Evolutionary conservation across 371 early-diverging fungal genomes (phyloP).

Genomic region (Quaeritorhiza haematococci): DNA sequence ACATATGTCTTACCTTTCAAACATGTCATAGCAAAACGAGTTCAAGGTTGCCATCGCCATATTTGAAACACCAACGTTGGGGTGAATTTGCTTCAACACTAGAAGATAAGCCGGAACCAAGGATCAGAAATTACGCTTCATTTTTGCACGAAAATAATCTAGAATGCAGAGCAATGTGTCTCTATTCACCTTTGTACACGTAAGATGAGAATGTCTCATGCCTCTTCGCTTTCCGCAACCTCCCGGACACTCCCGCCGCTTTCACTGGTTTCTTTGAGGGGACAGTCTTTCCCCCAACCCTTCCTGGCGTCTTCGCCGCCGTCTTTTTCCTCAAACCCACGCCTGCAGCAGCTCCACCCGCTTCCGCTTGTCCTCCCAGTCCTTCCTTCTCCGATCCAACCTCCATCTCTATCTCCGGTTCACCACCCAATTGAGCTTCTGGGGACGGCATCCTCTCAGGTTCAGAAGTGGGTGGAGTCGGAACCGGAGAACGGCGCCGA

Average conservation of each 20-base stretch:
- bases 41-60: conserved; percentile 38
- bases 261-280: conserved; percentile 5
- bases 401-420: too few species aligned
- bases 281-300: conserved; percentile 53
- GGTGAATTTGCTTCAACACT: conserved; percentile 23
- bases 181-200: conserved; percentile 33
- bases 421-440: too few species aligned
- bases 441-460: too few species aligned
- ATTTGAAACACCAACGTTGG: conserved; percentile 36
- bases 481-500: too few species aligned
- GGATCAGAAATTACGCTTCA: not conserved
- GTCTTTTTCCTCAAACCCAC: too few species aligned
- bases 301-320: conserved; percentile 69
- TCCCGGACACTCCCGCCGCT: conserved; percentile 42
- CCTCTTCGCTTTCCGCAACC: conserved; percentile 32
- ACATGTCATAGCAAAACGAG: conserved; percentile 37
- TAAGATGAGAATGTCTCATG: conserved; percentile 31
- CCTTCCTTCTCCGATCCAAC: too few species aligned
- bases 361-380: too few species aligned
- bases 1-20: conserved; percentile 30
- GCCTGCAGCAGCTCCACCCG: too few species aligned
- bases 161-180: not conserved
- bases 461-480: too few species aligned
- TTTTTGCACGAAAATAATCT: not conserved
- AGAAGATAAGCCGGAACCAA: too few species aligned